Evolutionary conservation across 1,284 basidiomycete genomes (phyloP).

Genomic region (Crocinoboletus sp.): DNA sequence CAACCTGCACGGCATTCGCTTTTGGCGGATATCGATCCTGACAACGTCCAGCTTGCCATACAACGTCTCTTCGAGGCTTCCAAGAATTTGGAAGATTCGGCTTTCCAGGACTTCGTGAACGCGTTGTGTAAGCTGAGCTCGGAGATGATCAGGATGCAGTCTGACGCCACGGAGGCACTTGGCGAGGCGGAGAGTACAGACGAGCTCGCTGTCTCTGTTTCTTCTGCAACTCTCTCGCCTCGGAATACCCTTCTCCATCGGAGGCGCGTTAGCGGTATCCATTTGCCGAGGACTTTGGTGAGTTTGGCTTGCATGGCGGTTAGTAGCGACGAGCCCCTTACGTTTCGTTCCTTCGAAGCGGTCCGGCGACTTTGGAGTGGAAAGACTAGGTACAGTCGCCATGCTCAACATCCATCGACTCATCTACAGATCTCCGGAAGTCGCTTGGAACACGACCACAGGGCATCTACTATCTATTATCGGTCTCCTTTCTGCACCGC

Average conservation of each 20-base stretch:
- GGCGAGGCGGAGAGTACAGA: slow-evolving; percentile 39
- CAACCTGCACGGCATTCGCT: slow-evolving; percentile 47
- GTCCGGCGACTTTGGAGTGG: slow-evolving; percentile 82
- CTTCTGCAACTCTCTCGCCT: slow-evolving; percentile 38
- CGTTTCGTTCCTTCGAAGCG: slow-evolving; percentile 40
- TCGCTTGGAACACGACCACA: slow-evolving; percentile 86
- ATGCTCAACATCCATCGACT: slow-evolving; percentile 84
- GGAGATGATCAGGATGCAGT: slow-evolving; percentile 87
- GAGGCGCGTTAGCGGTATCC: slow-evolving; percentile 80
- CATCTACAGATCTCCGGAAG: slow-evolving; percentile 68
- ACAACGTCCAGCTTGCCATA: slow-evolving; percentile 67
- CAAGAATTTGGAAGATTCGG: slow-evolving; percentile 75
- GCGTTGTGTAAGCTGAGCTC: slow-evolving; percentile 83
- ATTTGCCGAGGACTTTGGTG: slow-evolving; percentile 72
- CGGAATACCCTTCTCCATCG: slow-evolving; percentile 48
- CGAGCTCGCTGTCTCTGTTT: slow-evolving; percentile 32
- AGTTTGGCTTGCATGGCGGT: slow-evolving; percentile 24
- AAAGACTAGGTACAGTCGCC: slow-evolving; percentile 76
- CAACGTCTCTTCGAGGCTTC: slow-evolving; percentile 82
- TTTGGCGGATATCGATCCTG: slow-evolving; percentile 70
- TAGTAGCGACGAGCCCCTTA: neutral
- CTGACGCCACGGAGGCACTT: slow-evolving; percentile 35
- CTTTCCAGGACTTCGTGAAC: slow-evolving; percentile 78
- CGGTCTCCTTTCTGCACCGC: slow-evolving; percentile 61
- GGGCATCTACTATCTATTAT: slow-evolving; percentile 75